These are phyloP conservation scores for Talaromyces rugulosus DNA, from an alignment of 2,329 filamentous ascomycete genomes.

Conservation along the genomic window DNA sequence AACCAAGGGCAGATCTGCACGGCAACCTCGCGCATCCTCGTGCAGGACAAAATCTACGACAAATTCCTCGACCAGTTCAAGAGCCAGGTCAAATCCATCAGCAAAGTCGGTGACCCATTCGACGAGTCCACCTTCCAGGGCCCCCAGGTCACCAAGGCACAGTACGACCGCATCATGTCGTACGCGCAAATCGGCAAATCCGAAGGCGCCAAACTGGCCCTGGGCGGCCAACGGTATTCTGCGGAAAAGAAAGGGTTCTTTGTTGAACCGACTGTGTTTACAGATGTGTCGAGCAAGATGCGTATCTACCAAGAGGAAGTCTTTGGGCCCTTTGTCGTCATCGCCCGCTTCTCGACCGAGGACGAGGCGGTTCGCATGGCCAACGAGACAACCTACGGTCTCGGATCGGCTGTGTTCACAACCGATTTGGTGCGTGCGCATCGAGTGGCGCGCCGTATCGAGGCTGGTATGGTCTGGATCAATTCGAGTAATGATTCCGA, in stretches of 20 bases:
- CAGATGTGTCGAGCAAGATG: slow-evolving; percentile 30
- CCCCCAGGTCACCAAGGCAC: slow-evolving; percentile 42
- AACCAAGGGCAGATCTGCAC: slow-evolving; percentile 60
- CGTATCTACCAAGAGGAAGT: slow-evolving; percentile 40
- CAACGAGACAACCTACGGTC: slow-evolving; percentile 40
- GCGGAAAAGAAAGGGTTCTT: slow-evolving; percentile 36
- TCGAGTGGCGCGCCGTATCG: slow-evolving; percentile 37
- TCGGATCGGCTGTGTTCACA: slow-evolving; percentile 42
- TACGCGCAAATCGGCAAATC: slow-evolving; percentile 42
- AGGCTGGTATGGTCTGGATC: slow-evolving; percentile 45
- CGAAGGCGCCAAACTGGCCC: slow-evolving; percentile 35
- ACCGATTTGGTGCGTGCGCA: slow-evolving; percentile 37
- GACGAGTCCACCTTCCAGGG: slow-evolving; percentile 39
- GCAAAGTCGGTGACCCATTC: slow-evolving; percentile 41
- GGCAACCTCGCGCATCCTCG: slow-evolving; percentile 54
- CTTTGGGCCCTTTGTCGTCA: slow-evolving; percentile 42
- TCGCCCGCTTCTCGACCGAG: slow-evolving; percentile 37
- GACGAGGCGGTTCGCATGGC: slow-evolving; percentile 35
- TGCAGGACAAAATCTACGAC: slow-evolving; percentile 52
- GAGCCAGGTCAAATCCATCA: slow-evolving; percentile 27
- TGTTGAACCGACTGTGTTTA: slow-evolving; percentile 37
- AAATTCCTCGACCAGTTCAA: slow-evolving; percentile 37
- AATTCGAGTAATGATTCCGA: slow-evolving; percentile 43
- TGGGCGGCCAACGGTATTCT: slow-evolving; percentile 31
- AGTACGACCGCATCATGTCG: slow-evolving; percentile 41